Conservation (phyloP, 768 basidiomycete genomes). For the Lentinula edodes region DNA sequence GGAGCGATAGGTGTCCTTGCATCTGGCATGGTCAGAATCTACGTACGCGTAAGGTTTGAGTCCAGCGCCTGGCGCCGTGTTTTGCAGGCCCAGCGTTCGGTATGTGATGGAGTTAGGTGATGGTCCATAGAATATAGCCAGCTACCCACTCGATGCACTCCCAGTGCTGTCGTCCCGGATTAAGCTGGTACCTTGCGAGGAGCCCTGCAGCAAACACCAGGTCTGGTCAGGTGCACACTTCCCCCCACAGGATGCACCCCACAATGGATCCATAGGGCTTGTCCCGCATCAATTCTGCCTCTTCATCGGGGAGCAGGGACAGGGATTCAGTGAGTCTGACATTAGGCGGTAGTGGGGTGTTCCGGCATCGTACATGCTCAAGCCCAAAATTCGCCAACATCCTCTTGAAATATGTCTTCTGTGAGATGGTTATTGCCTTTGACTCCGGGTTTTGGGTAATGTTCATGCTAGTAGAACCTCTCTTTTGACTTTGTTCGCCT, state of each 20-base stretch:
- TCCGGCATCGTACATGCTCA: neutral
- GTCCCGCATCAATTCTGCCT: neutral
- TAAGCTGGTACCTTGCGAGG: neutral
- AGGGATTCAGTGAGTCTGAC: neutral
- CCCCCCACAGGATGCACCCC: neutral
- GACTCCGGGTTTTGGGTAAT: neutral
- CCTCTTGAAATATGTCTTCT: neutral
- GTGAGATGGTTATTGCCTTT: neutral
- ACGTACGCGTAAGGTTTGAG: conserved; percentile 3
- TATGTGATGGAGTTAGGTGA: neutral
- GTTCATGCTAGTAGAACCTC: neutral
- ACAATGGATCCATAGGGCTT: neutral
- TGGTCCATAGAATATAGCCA: neutral
- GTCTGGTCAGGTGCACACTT: neutral
- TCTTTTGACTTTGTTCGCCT: no score
- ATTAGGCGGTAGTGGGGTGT: neutral
- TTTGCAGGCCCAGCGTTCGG: neutral
- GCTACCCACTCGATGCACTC: neutral
- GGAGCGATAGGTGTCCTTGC: conserved; percentile 17
- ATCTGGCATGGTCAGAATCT: conserved; percentile 14
- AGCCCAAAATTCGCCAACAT: neutral
- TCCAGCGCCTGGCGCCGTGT: neutral
- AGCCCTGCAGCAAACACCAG: neutral
- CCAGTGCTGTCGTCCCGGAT: neutral
- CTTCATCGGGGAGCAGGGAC: neutral